Conservation (phyloP, 73 alveolate species). For the Paramecium primaurelia region DNA sequence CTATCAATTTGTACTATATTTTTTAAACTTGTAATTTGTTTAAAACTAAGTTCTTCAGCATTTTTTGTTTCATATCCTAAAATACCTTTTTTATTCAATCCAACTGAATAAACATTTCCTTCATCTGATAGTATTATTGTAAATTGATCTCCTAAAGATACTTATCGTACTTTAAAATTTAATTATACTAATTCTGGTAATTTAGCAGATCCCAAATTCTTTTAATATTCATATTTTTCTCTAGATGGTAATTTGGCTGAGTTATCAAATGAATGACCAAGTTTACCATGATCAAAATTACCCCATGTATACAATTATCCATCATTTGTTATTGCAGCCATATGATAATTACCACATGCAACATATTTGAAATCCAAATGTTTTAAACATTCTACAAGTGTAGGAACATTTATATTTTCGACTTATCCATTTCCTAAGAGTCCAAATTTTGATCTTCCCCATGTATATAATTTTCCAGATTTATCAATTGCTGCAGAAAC, state of each 20-base stretch:
- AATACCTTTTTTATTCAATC: slow-evolving; percentile 48
- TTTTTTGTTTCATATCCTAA: slow-evolving; percentile 48
- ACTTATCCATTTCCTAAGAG: slow-evolving; percentile 25
- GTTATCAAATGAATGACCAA: slow-evolving; percentile 48
- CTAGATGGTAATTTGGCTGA: slow-evolving; percentile 6
- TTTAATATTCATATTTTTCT: slow-evolving; percentile 20
- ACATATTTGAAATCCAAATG: slow-evolving; percentile 28
- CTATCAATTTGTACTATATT: slow-evolving; percentile 39
- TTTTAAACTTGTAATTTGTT: neutral
- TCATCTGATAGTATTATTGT: slow-evolving; percentile 44
- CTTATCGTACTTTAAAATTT: slow-evolving; percentile 32
- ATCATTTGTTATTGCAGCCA: slow-evolving; percentile 60
- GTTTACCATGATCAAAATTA: slow-evolving; percentile 51
- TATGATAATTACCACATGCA: slow-evolving; percentile 59
- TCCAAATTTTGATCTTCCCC: slow-evolving; percentile 54
- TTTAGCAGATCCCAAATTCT: slow-evolving; percentile 40
- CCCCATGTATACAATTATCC: slow-evolving; percentile 64
- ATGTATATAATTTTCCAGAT: slow-evolving; percentile 22
- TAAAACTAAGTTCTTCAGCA: neutral
- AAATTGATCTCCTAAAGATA: slow-evolving; percentile 51
- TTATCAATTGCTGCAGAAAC: slow-evolving; percentile 50
- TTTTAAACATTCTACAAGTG: slow-evolving; percentile 27
- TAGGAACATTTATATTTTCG: slow-evolving; percentile 8
- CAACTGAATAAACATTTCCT: slow-evolving; percentile 55
- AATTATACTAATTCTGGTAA: slow-evolving; percentile 53